Percentiles rank a stretch among this genome's conserved stretches.
phyloP scores from a whole-genome alignment of 2,329 filamentous ascomycete genomes.

The Alternaria alternata region DNA sequence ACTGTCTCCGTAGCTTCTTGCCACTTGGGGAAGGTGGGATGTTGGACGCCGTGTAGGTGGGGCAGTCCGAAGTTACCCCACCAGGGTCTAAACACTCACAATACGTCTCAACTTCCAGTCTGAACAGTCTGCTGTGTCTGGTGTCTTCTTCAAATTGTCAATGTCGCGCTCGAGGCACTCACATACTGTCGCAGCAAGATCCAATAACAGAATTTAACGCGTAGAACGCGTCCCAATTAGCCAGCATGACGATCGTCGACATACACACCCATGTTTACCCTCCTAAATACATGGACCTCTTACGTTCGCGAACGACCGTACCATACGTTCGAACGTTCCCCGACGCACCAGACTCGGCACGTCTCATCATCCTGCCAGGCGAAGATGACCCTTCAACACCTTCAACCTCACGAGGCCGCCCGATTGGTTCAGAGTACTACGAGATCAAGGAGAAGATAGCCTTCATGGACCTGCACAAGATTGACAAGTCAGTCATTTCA shows the following conservation, averaged over 20 bases:
- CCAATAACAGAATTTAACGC: background rate
- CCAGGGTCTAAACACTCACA: constrained; percentile 23
- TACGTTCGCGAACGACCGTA: constrained; percentile 66
- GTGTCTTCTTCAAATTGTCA: background rate
- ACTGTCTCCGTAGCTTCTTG: constrained; percentile 23
- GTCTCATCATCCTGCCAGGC: constrained; percentile 71
- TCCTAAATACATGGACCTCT: constrained; percentile 65
- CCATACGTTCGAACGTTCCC: constrained; percentile 75
- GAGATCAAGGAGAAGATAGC: constrained; percentile 80
- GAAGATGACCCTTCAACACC: constrained; percentile 63
- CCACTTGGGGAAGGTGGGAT: constrained; percentile 46
- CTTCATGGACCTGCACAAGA: constrained; percentile 87
- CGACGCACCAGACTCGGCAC: constrained; percentile 61
- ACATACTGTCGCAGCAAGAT: background rate
- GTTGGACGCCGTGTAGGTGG: constrained; percentile 33
- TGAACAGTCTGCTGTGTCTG: background rate
- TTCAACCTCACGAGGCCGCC: constrained; percentile 72
- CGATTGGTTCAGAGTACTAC: constrained; percentile 83
- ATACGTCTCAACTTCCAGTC: constrained; percentile 6
- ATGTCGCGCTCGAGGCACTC: background rate
- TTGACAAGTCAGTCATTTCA: constrained; percentile 84
- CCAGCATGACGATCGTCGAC: constrained; percentile 60
- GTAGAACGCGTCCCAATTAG: constrained; percentile 3
- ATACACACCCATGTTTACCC: constrained; percentile 72
- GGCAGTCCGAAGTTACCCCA: constrained; percentile 32